These are phyloP conservation scores for Pythium phragmitis DNA, from an alignment of 352 stramenopile species.

Conservation along the genomic window DNA sequence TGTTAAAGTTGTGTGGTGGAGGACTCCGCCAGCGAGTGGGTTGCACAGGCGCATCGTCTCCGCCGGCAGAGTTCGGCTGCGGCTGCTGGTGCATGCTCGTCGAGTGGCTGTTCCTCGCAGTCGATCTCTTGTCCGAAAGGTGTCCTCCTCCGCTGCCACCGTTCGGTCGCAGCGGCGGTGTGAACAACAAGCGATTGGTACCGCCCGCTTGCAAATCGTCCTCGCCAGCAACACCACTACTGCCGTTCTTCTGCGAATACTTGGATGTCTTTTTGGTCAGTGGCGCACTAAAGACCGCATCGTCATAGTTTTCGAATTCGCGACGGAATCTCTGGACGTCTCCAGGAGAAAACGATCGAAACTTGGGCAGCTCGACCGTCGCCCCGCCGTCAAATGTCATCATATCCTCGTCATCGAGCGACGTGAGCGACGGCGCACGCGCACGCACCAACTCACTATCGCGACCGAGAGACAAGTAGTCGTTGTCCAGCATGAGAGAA, in stretches of 20 bases:
- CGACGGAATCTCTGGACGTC: conserved; percentile 45
- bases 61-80: not conserved
- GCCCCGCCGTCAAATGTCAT: conserved; percentile 7
- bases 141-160: not conserved
- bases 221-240: conserved; percentile 37
- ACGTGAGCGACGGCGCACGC: conserved; percentile 54
- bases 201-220: conserved; percentile 33
- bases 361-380: conserved; percentile 42
- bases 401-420: conserved; percentile 31
- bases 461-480: conserved; percentile 53
- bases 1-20: not conserved
- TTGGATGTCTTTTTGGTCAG: conserved; percentile 1
- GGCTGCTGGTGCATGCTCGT: conserved; percentile 3
- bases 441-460: conserved; percentile 68
- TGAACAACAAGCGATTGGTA: conserved; percentile 36
- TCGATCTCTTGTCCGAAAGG: conserved; percentile 12
- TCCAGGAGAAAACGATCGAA: conserved; percentile 43
- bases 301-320: conserved; percentile 72
- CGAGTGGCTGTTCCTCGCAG: not conserved
- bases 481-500: conserved; percentile 40
- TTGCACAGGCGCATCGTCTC: not conserved
- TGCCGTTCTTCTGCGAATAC: conserved; percentile 17
- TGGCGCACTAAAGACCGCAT: conserved; percentile 52
- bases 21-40: conserved; percentile 25
- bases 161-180: conserved; percentile 38